Conservation (phyloP, 148 eudicot genomes). For the Camellia lanceoleosa region DNA sequence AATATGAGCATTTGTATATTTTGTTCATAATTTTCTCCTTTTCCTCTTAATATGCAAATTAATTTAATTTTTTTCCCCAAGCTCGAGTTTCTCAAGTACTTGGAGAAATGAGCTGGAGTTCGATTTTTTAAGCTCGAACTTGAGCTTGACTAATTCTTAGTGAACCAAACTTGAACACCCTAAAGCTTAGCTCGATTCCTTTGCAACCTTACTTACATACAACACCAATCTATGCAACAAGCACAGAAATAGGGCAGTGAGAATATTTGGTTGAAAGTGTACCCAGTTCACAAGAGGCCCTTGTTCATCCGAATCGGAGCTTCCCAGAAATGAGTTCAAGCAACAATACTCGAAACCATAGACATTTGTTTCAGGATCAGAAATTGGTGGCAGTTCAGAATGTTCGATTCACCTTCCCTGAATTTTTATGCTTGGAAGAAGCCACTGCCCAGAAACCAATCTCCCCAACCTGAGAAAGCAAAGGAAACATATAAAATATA, state of each 20-base stretch:
- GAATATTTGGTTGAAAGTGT: constrained; percentile 14
- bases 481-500: background rate
- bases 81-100: too few species aligned
- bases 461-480: constrained; percentile 61
- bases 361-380: constrained; percentile 57
- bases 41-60: too few species aligned
- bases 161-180: too few species aligned
- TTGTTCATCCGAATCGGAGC: constrained; percentile 61
- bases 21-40: too few species aligned
- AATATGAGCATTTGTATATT: too few species aligned
- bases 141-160: too few species aligned
- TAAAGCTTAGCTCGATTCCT: too few species aligned
- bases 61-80: too few species aligned
- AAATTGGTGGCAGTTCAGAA: constrained; percentile 29
- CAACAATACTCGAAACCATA: constrained; percentile 63
- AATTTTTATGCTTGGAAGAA: constrained; percentile 28
- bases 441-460: constrained; percentile 41
- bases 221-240: background rate
- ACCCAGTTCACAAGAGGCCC: constrained; percentile 74
- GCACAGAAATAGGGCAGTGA: background rate
- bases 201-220: background rate
- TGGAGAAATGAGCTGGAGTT: too few species aligned
- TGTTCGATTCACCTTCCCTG: constrained; percentile 36
- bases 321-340: constrained; percentile 82
- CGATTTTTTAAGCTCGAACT: too few species aligned